phyloP scores from a whole-genome alignment of 352 stramenopile species.

The Globisporangium barbulae region DNA sequence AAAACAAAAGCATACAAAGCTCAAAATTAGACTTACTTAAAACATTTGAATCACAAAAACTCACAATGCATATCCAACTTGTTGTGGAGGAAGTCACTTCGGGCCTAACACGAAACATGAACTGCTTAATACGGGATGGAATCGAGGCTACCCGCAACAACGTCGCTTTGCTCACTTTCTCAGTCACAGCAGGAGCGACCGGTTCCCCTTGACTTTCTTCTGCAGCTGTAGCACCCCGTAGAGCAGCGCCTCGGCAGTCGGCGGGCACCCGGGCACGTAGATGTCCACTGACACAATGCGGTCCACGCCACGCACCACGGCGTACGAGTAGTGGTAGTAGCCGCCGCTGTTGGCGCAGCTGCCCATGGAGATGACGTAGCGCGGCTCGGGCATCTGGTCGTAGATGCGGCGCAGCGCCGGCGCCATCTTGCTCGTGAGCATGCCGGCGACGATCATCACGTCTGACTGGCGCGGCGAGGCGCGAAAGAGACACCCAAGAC shows the following conservation, averaged over 20 bases:
- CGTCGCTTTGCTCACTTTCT: slow-evolving; percentile 82
- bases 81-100: too few relatives aligned
- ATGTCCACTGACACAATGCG: slow-evolving; percentile 97
- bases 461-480: slow-evolving; percentile 94
- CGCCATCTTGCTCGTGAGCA: slow-evolving; percentile 99
- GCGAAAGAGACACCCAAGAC: slow-evolving; percentile 98
- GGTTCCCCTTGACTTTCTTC: slow-evolving; percentile 98
- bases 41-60: too few relatives aligned
- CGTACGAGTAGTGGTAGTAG: slow-evolving; percentile 94
- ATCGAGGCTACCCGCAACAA: too few relatives aligned
- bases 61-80: too few relatives aligned
- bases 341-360: slow-evolving; percentile 96
- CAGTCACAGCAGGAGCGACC: slow-evolving; percentile 89
- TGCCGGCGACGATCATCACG: slow-evolving; percentile 99
- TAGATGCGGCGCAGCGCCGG: slow-evolving; percentile 95
- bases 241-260: slow-evolving; percentile 90
- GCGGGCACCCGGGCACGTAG: slow-evolving; percentile 95
- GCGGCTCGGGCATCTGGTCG: slow-evolving; percentile 99
- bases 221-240: slow-evolving; percentile 96
- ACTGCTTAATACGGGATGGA: too few relatives aligned
- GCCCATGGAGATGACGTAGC: slow-evolving; percentile 98
- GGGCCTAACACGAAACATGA: too few relatives aligned
- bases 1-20: too few relatives aligned
- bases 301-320: slow-evolving; percentile 95
- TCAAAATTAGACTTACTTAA: too few relatives aligned